Base-by-base conservation (phyloP, 2,329 filamentous ascomycete species). In the Talaromyces amestolkiae region DNA sequence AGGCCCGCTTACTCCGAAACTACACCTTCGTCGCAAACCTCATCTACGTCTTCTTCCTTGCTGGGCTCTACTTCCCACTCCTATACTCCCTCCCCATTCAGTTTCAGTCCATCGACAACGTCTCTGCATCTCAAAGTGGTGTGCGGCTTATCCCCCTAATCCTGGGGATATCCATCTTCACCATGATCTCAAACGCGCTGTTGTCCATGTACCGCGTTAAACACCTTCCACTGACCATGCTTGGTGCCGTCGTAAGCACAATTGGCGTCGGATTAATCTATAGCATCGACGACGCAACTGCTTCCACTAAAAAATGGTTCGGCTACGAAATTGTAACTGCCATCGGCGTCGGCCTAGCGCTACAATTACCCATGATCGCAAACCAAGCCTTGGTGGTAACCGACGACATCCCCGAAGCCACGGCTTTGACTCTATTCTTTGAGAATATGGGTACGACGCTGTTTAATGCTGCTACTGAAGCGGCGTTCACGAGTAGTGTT, bases 131-230 rank as follows among this genome's bases (percentile, higher is more conserved):
- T 13, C 61, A 69, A 31, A 77, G 74, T 15, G 81, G 80, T n/a
- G 70, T 82, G 10, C 71, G 73, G 51, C 81, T 79, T 51, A 70
- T 82, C 15, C 76, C 81, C 19, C 68, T 80, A 19, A 75, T 83
- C 7, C 64, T 82, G 8, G 72, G 71, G 1, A 68, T 72, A 56
- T 67, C 69, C 19, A 60, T 78, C 15, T 72, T 70, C 64, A 72
- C 70, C 3, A 67, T 77, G 61, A 54, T 72, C 27, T 70, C 70
- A 8, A 76, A 77, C 39, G 69, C 39, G 9, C 54, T 71, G 9
- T 68, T 77, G 27, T 69, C 70, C 3, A 67, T 70, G 58, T 69
- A 68, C 58, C 73, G 73, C 47, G 31, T 27, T 35, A 67, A 74
- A 19, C 70, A 69, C 45, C 66, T 70, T 9, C 73, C 72, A 15